A percentile compares a stretch with the other conserved stretches of the same genome.
Evolutionary conservation across 345 rosid genomes (phyloP).

Genomic region (Stellera chamaejasme): DNA sequence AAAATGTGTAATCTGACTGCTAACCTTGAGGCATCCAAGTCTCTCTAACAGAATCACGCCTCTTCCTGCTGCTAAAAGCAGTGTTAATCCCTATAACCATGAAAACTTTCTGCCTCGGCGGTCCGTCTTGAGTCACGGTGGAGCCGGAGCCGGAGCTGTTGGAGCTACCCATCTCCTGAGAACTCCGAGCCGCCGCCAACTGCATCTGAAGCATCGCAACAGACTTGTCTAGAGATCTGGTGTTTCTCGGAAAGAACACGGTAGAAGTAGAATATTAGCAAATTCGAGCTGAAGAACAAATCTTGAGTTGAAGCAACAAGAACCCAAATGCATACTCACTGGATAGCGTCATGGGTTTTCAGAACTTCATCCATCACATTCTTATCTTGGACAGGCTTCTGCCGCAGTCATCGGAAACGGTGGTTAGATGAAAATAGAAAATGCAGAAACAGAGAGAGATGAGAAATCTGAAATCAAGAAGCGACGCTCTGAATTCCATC

Average conservation of each 20-base stretch:
- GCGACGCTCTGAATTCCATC: not conserved
- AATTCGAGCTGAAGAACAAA: not conserved
- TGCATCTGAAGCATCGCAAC: constrained; percentile 64
- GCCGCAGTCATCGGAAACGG: not conserved
- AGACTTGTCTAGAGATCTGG: constrained; percentile 78
- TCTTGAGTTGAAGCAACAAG: not conserved
- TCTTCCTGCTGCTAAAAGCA: constrained; percentile 92
- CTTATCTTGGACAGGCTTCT: constrained; percentile 34
- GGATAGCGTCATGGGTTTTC: constrained; percentile 72
- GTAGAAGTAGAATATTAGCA: constrained; percentile 6
- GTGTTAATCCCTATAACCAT: constrained; percentile 95
- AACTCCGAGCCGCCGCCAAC: constrained; percentile 51
- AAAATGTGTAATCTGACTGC: not conserved
- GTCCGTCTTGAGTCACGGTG: constrained; percentile 15
- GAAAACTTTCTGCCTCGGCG: constrained; percentile 52
- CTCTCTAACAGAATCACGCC: constrained; percentile 92
- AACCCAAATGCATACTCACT: constrained; percentile 40
- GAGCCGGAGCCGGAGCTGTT: constrained; percentile 27
- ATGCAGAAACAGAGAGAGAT: not conserved
- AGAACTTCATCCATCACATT: constrained; percentile 58
- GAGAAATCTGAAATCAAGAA: constrained; percentile 1
- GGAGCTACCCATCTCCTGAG: constrained; percentile 31
- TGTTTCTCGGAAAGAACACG: constrained; percentile 21
- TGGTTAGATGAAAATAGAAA: not conserved
- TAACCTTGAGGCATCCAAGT: constrained; percentile 99